Conservation (phyloP, 2,329 filamentous ascomycete genomes). For the Thielaviopsis populi region DNA sequence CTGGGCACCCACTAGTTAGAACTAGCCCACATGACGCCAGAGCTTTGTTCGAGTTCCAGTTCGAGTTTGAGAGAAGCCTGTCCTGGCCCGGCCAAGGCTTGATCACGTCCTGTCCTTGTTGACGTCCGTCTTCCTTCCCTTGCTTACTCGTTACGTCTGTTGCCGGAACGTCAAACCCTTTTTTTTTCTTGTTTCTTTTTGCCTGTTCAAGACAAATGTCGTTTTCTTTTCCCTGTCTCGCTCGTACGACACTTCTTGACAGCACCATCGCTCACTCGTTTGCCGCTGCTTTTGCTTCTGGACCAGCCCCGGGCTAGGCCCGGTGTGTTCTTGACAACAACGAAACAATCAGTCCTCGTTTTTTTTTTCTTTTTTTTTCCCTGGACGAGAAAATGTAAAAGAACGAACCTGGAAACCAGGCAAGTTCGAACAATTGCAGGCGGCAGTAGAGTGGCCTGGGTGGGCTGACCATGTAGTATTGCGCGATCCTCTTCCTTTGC, state of each 20-base stretch:
- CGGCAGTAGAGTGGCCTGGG: background rate
- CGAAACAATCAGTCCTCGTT: no score
- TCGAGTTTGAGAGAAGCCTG: background rate
- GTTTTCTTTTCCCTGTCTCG: background rate
- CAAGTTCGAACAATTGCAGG: background rate
- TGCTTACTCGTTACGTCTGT: background rate
- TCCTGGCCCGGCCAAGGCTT: background rate
- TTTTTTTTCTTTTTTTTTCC: background rate
- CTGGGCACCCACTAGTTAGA: background rate
- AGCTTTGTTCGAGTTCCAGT: background rate
- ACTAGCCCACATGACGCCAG: background rate
- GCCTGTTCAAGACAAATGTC: no score
- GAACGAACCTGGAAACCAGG: background rate
- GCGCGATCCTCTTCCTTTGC: slow-evolving; percentile 6
- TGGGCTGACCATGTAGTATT: slow-evolving; percentile 5
- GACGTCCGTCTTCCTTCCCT: background rate
- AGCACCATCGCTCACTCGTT: no score
- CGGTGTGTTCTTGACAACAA: background rate
- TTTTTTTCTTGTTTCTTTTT: no score
- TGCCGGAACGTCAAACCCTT: background rate
- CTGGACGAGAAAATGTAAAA: background rate
- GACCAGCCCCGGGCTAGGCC: no score
- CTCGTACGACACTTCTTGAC: no score
- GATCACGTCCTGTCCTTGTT: background rate
- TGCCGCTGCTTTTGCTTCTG: no score